Conservation (phyloP, 2,329 filamentous ascomycete species). For the Ilyonectria destructans region DNA sequence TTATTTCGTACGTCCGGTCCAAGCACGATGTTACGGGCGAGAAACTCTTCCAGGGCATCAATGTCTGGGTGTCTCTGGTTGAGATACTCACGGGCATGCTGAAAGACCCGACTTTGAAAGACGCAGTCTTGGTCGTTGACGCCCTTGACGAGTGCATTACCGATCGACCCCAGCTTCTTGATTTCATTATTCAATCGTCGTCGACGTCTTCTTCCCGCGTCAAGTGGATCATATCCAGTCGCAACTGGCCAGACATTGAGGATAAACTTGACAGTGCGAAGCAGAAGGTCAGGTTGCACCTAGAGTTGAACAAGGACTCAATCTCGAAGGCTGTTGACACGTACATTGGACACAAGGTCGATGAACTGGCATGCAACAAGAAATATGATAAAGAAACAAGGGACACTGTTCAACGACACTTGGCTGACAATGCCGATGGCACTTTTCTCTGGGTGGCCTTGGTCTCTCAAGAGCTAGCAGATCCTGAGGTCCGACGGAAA, state of each 20-base stretch:
- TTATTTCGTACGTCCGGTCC: background rate
- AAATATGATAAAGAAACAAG: slow-evolving; percentile 11
- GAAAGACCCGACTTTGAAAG: background rate
- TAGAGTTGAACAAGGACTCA: background rate
- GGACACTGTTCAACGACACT: slow-evolving; percentile 33
- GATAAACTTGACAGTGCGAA: background rate
- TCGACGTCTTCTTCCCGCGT: background rate
- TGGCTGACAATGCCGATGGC: slow-evolving; percentile 53
- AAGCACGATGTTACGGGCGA: background rate
- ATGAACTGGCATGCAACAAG: background rate
- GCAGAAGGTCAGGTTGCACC: background rate
- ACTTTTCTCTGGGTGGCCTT: slow-evolving; percentile 52
- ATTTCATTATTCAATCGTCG: background rate
- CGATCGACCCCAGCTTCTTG: background rate
- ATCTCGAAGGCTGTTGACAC: background rate
- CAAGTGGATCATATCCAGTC: background rate
- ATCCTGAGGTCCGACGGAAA: background rate
- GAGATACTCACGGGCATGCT: background rate
- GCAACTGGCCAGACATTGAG: background rate
- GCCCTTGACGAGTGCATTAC: background rate
- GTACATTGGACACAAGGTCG: background rate
- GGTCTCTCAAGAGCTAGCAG: slow-evolving; percentile 37
- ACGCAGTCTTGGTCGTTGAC: background rate
- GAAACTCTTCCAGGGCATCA: background rate
- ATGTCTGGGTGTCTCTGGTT: background rate